Evolutionary conservation across 1,139 yeast species (phyloP).

Genomic region (Suhomyces choctaworum): DNA sequence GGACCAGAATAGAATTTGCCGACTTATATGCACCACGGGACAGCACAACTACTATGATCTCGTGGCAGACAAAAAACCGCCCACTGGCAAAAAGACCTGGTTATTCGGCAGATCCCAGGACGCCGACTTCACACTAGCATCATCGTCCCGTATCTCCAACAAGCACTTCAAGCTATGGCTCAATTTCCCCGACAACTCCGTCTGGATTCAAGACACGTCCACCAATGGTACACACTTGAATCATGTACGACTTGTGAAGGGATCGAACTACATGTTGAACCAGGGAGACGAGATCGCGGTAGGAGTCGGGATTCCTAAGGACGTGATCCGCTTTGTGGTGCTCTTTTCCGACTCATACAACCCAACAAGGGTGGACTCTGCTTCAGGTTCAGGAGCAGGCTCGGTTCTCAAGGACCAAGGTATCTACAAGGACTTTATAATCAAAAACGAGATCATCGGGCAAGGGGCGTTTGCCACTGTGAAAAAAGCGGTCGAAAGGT

Average conservation of each 20-base stretch:
- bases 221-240: constrained; percentile 93
- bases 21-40: constrained; percentile 69
- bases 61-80: constrained; percentile 29
- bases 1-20: constrained; percentile 37
- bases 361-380: constrained; percentile 30
- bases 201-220: constrained; percentile 68
- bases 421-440: constrained; percentile 71
- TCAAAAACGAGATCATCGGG: constrained; percentile 83
- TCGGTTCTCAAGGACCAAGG: constrained; percentile 44
- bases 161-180: constrained; percentile 74
- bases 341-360: constrained; percentile 51
- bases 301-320: constrained; percentile 82
- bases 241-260: constrained; percentile 68
- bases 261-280: constrained; percentile 76
- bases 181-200: constrained; percentile 51
- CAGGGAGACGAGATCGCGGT: constrained; percentile 93
- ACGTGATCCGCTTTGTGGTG: constrained; percentile 73
- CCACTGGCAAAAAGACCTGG: constrained; percentile 54
- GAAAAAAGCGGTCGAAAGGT: constrained; percentile 81
- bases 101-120: constrained; percentile 73
- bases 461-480: constrained; percentile 98
- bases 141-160: constrained; percentile 72
- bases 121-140: constrained; percentile 60
- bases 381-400: constrained; percentile 17
- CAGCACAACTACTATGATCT: constrained; percentile 50